Evolutionary conservation across 1,139 yeast species (phyloP).

Genomic region (Candida smagusa): DNA sequence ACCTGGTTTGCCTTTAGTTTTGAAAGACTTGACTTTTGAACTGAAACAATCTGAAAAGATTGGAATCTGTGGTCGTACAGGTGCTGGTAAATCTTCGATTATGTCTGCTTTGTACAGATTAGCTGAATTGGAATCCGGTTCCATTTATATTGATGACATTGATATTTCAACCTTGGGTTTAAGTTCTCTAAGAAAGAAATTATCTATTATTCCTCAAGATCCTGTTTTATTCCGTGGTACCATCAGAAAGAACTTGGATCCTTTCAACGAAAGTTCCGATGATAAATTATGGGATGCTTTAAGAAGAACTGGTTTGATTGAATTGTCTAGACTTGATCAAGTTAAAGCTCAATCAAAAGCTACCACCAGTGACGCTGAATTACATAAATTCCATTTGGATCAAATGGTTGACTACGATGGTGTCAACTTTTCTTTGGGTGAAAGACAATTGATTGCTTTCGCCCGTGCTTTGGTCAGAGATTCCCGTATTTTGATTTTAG

Average conservation of each 20-base stretch:
- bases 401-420: constrained; percentile 41
- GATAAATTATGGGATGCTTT: constrained; percentile 33
- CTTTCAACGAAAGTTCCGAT: constrained; percentile 27
- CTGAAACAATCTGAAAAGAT: constrained; percentile 57
- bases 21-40: constrained; percentile 47
- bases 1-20: constrained; percentile 66
- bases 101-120: constrained; percentile 61
- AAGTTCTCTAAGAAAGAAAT: constrained; percentile 14
- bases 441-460: constrained; percentile 39
- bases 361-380: constrained; percentile 16
- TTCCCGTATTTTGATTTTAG: constrained; percentile 35
- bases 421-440: constrained; percentile 38
- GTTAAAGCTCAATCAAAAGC: constrained; percentile 19
- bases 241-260: constrained; percentile 14
- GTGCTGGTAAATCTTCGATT: constrained; percentile 72
- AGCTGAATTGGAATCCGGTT: constrained; percentile 49
- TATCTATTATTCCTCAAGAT: constrained; percentile 21
- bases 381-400: constrained; percentile 55
- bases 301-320: constrained; percentile 38
- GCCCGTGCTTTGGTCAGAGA: constrained; percentile 41
- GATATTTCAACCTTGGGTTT: constrained; percentile 42
- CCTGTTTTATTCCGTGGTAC: constrained; percentile 19
- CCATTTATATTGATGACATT: constrained; percentile 53
- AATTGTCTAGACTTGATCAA: constrained; percentile 27
- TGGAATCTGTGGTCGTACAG: constrained; percentile 75